These are phyloP conservation scores for Pterocarpus macrocarpus DNA, from an alignment of 306 rosid genomes.

Conservation along the genomic window DNA sequence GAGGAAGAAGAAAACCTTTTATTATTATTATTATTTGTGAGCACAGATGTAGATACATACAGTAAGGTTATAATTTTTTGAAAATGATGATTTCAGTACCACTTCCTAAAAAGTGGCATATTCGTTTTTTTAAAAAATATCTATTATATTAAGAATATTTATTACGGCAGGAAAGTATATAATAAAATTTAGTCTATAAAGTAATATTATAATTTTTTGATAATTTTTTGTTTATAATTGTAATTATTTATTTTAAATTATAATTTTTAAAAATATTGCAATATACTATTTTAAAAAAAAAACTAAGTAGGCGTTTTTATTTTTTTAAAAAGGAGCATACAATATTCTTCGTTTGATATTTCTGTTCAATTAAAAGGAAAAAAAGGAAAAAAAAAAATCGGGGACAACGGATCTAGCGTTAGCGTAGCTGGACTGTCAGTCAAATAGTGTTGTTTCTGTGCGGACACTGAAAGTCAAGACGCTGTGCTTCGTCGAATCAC, in stretches of 20 bases:
- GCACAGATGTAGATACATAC: background rate
- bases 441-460: conserved; percentile 12
- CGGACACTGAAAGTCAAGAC: conserved; percentile 41
- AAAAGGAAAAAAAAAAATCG: background rate
- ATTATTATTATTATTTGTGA: background rate
- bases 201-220: too few species aligned
- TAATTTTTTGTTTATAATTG: too few species aligned
- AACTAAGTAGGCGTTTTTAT: too few species aligned
- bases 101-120: too few species aligned
- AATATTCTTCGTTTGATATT: background rate
- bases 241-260: too few species aligned
- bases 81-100: too few species aligned
- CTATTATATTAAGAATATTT: too few species aligned
- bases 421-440: conserved; percentile 23
- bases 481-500: conserved; percentile 42
- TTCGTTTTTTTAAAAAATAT: too few species aligned
- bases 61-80: background rate
- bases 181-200: too few species aligned
- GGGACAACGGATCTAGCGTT: conserved; percentile 11
- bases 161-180: too few species aligned
- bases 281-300: too few species aligned
- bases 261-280: too few species aligned
- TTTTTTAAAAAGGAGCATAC: background rate
- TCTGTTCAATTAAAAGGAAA: background rate
- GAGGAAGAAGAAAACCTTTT: background rate